phyloP scores from a whole-genome alignment of 345 rosid species.

The Citrus glauca region DNA sequence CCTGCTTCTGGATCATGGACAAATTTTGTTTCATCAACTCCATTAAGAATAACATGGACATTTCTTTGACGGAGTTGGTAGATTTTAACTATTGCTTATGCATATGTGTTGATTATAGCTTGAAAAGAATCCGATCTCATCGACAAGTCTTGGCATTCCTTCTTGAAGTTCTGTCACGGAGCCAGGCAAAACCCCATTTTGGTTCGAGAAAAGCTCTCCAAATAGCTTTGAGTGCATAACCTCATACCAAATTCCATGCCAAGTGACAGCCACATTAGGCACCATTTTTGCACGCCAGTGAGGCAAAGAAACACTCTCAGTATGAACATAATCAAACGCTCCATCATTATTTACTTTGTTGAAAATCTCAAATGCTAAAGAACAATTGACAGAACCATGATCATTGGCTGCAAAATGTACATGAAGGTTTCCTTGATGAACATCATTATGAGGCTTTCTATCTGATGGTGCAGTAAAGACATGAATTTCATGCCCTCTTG shows the following conservation, averaged over 20 bases:
- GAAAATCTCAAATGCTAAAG: slow-evolving; percentile 59
- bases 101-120: slow-evolving; percentile 60
- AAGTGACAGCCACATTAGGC: slow-evolving; percentile 56
- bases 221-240: slow-evolving; percentile 68
- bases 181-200: slow-evolving; percentile 18
- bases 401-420: slow-evolving; percentile 60
- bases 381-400: slow-evolving; percentile 49
- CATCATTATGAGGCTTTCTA: slow-evolving; percentile 28
- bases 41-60: slow-evolving; percentile 72
- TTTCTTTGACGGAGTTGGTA: slow-evolving; percentile 51
- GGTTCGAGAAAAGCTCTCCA: slow-evolving; percentile 48
- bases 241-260: slow-evolving; percentile 84
- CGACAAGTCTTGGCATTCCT: slow-evolving; percentile 51
- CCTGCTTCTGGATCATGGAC: slow-evolving; percentile 33
- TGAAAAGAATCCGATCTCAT: slow-evolving; percentile 60
- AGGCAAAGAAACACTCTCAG: slow-evolving; percentile 68
- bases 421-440: slow-evolving; percentile 48
- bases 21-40: slow-evolving; percentile 59
- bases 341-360: slow-evolving; percentile 25
- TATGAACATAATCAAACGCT: slow-evolving; percentile 60
- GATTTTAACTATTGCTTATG: slow-evolving; percentile 59
- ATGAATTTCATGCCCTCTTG: slow-evolving; percentile 63
- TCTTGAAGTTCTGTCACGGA: slow-evolving; percentile 43
- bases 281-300: slow-evolving; percentile 57
- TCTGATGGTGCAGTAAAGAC: slow-evolving; percentile 68